Evolutionary conservation across 2,329 filamentous ascomycete genomes (phyloP), one percentile per base, ranked within the genome.

Genomic region (Chaetomiaceae sp.): DNA sequence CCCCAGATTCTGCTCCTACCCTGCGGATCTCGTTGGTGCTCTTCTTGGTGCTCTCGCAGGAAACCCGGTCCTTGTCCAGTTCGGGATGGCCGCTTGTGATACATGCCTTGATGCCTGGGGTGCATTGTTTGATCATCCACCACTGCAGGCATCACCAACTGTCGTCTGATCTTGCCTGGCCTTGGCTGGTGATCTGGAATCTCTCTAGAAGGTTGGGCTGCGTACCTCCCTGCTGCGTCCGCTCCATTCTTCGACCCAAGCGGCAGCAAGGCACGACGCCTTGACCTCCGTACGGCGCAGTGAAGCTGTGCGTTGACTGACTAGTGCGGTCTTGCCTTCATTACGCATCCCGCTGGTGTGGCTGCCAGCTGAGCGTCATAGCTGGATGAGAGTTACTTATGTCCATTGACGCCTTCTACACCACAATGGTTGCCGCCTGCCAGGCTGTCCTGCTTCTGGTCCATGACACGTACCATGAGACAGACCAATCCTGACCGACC

Each of bases 51-150:
- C 43, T 38, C 30, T 40, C 32, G 55, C 49, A 56, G 55, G 46
- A 55, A 30, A 24, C 19, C 50, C 22, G 14, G 47, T 47, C 50
- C 50, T 40, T 52, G 52, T 42, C 45, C 32, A 46, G 34, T 44
- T 44, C n/a, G 33, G 38, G 26, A 49, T 44, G 43, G 37, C 22
- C 42, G 40, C n/a, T n/a, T n/a, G n/a, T 27, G 33, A 36, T 38
- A 20, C 14, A 12, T 36, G 10, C 41, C 35, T 49, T 43, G n/a
- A n/a, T n/a, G n/a, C 34, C 20, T 39, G 26, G n/a, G 19, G 32
- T 46, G 54, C 19, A n/a, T 37, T 47, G 54, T 58, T 56, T 57
- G 54, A 57, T 57, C 50, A 47, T 27, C 53, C 44, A 32, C 34
- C 29, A 42, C 40, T 35, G 40, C 36, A 47, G 38, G 40, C 47